phyloP scores from a whole-genome alignment of 106 monocot genomes.

The Cymbidium sinense region DNA sequence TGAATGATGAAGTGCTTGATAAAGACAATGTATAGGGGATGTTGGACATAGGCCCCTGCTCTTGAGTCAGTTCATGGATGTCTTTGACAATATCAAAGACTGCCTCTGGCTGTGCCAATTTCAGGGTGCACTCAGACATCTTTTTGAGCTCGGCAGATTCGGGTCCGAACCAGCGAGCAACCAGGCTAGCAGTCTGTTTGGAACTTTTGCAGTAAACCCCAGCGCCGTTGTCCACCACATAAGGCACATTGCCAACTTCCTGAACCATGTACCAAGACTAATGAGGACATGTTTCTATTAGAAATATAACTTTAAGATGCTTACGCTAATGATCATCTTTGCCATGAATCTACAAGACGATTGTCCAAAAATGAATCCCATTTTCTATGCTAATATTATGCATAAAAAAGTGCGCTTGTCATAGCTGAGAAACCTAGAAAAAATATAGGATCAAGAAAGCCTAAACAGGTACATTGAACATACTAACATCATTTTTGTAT shows the following conservation, averaged over 20 bases:
- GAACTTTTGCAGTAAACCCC: conserved; percentile 63
- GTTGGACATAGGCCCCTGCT: conserved; percentile 33
- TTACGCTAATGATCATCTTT: neutral
- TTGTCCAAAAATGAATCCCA: neutral
- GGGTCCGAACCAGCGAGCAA: conserved; percentile 57
- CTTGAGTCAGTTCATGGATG: conserved; percentile 38
- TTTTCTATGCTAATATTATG: neutral
- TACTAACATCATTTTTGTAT: too few species aligned
- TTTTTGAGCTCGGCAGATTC: conserved; percentile 45
- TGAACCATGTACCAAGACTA: conserved; percentile 8
- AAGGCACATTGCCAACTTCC: conserved; percentile 85
- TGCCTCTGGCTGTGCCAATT: conserved; percentile 67
- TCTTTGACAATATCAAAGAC: conserved; percentile 71
- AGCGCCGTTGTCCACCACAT: conserved; percentile 67
- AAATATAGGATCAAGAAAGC: neutral
- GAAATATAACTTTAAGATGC: neutral
- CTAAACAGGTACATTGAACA: too few species aligned
- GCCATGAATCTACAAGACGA: neutral
- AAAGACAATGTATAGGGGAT: conserved; percentile 41
- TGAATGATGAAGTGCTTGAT: conserved; percentile 52
- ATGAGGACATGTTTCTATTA: neutral
- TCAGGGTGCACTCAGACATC: conserved; percentile 60
- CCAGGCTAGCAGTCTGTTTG: conserved; percentile 45
- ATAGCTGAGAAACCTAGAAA: neutral
- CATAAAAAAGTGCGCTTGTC: neutral